Conservation (phyloP, 768 basidiomycete genomes). For the Cystofilobasidium bisporidii region DNA sequence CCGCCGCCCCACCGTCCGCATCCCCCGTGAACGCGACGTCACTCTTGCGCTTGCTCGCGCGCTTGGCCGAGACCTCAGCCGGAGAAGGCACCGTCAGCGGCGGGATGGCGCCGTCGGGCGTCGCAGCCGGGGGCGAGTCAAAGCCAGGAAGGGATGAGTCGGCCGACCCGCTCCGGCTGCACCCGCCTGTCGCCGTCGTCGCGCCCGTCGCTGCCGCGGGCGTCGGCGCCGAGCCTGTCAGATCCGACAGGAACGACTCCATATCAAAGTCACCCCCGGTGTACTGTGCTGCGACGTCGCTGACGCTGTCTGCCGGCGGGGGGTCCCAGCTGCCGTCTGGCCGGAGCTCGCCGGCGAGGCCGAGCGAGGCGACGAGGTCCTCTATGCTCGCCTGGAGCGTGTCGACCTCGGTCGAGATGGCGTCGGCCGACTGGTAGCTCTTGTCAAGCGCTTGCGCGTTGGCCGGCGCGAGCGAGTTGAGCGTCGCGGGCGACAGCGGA, state of each 20-base stretch:
- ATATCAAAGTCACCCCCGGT: constrained; percentile 13
- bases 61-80: background rate
- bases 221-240: background rate
- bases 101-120: background rate
- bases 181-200: background rate
- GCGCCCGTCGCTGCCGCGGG: background rate
- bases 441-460: background rate
- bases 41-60: constrained; percentile 1
- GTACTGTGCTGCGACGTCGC: background rate
- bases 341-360: background rate
- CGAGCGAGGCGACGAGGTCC: constrained; percentile 18
- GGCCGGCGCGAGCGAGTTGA: background rate
- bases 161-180: too few species aligned
- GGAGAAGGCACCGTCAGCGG: background rate
- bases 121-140: background rate
- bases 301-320: background rate
- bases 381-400: constrained; percentile 19
- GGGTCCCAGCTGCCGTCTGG: background rate
- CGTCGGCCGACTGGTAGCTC: constrained; percentile 14
- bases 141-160: background rate
- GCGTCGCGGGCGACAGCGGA: constrained; percentile 12
- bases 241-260: constrained; percentile 10
- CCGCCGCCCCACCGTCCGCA: too few species aligned
- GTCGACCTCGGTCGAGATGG: constrained; percentile 24
- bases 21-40: background rate